Base-by-base conservation (phyloP, 2,329 filamentous ascomycete species). In the Penicillium sp. region DNA sequence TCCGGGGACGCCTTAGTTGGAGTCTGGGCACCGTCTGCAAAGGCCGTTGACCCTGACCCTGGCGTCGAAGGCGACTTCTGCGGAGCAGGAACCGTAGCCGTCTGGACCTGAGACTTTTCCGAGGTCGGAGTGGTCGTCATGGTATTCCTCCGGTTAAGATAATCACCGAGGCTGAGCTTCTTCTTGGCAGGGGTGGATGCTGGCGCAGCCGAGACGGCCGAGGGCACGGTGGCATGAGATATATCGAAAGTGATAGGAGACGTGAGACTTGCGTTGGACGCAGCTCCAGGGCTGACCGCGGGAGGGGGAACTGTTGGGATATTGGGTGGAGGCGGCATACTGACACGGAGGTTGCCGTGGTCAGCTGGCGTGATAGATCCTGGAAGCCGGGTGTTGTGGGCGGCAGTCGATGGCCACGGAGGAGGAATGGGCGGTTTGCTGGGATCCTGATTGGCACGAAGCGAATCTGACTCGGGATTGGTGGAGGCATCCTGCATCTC, bases 161-260 rank as follows among this genome's bases (percentile, higher is more conserved):
- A 79, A 56, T 79, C 77, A 40, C 76, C 76, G 18, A 79, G 61
- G 56, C 74, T 79, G 43, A 79, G 67, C 55, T 79, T 79, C 62
- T 79, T 79, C 63, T 78, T 78, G 16, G 73, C 70, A 2, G 76
- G 76, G 57, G 74, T 78, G 24, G 76, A 72, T n/a, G 73, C 71
- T 7, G 71, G 66, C 8, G 69, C 54, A 36, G 62, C 63, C n/a
- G 67, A 60, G 5, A 63, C 58, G 10, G 65, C 57, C 22, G 63
- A 50, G 24, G 66, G 60, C 8, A 60, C 36, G 20, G 38, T 24
- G 33, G 53, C 44, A 31, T 56, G 64, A 5, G 62, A 55, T 16
- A 64, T 53, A 33, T 69, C 65, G n/a, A 63, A 48, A 36, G 57
- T 57, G 11, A 60, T 64, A 7, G 65, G 65, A 14, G 66, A 69